Evolutionary conservation across 345 rosid genomes (phyloP).

Genomic region (Dipteronia sinensis): DNA sequence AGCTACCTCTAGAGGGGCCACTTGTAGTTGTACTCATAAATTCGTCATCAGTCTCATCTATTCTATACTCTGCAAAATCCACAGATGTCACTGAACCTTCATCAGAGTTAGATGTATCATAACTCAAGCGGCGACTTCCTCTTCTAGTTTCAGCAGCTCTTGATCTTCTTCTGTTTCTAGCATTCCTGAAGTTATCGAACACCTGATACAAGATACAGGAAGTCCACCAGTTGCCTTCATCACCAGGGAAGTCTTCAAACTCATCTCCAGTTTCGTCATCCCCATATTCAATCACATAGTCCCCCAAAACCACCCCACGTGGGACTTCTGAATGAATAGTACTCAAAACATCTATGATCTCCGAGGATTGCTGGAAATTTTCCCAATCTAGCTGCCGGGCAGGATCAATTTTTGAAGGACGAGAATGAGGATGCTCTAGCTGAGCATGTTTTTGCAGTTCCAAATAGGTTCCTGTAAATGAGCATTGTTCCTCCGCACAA

Average conservation of each 20-base stretch:
- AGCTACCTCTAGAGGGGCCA: conserved; percentile 56
- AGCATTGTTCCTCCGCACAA: conserved; percentile 75
- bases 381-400: conserved; percentile 95
- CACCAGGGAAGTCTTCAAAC: conserved; percentile 76
- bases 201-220: conserved; percentile 89
- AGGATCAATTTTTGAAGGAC: conserved; percentile 89
- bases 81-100: conserved; percentile 88
- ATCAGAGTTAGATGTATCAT: conserved; percentile 80
- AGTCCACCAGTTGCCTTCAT: conserved; percentile 92
- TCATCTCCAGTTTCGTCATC: conserved; percentile 89
- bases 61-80: conserved; percentile 75
- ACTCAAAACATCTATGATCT: conserved; percentile 91
- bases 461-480: conserved; percentile 60
- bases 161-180: conserved; percentile 85
- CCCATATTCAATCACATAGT: conserved; percentile 95
- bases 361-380: conserved; percentile 96
- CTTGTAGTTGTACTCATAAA: conserved; percentile 52
- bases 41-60: conserved; percentile 87
- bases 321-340: conserved; percentile 98
- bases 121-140: conserved; percentile 66
- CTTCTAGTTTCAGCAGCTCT: conserved; percentile 75
- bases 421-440: conserved; percentile 81
- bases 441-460: conserved; percentile 77
- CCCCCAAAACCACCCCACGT: conserved; percentile 92
- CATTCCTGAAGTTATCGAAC: conserved; percentile 83